Evolutionary conservation across 2,329 filamentous ascomycete species (phyloP).

Genomic region (Curvularia lunata): DNA sequence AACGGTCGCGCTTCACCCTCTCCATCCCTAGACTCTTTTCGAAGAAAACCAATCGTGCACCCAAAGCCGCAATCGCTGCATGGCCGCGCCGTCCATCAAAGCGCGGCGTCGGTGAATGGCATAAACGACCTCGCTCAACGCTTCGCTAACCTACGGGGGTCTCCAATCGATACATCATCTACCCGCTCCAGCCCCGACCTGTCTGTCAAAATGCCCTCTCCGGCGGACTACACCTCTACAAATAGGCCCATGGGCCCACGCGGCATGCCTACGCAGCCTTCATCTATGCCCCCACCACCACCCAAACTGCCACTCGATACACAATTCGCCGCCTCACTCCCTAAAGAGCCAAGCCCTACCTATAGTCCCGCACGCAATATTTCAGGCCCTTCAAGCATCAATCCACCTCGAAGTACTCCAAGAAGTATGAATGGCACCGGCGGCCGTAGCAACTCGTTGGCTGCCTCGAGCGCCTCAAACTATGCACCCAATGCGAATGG

Average conservation of each 20-base stretch:
- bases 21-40: constrained; percentile 27
- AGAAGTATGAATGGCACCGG: constrained; percentile 65
- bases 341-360: constrained; percentile 75
- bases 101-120: constrained; percentile 29
- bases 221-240: constrained; percentile 46
- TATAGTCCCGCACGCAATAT: constrained; percentile 80
- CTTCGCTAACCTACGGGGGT: constrained; percentile 46
- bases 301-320: constrained; percentile 59
- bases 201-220: constrained; percentile 52
- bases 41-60: constrained; percentile 55
- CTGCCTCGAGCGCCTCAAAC: constrained; percentile 47
- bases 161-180: constrained; percentile 31
- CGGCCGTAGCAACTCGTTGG: constrained; percentile 62
- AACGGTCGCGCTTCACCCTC: constrained; percentile 30
- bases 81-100: constrained; percentile 62
- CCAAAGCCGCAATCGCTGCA: constrained; percentile 73
- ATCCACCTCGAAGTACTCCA: constrained; percentile 69
- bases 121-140: constrained; percentile 45
- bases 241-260: constrained; percentile 57
- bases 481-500: constrained; percentile 48
- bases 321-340: constrained; percentile 63
- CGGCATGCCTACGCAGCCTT: constrained; percentile 57
- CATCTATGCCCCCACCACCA: constrained; percentile 43
- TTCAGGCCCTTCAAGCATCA: constrained; percentile 68
- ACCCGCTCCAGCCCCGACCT: constrained; percentile 34